phyloP scores from a whole-genome alignment of 2,329 filamentous ascomycete genomes.

The Seiridium unicorne region DNA sequence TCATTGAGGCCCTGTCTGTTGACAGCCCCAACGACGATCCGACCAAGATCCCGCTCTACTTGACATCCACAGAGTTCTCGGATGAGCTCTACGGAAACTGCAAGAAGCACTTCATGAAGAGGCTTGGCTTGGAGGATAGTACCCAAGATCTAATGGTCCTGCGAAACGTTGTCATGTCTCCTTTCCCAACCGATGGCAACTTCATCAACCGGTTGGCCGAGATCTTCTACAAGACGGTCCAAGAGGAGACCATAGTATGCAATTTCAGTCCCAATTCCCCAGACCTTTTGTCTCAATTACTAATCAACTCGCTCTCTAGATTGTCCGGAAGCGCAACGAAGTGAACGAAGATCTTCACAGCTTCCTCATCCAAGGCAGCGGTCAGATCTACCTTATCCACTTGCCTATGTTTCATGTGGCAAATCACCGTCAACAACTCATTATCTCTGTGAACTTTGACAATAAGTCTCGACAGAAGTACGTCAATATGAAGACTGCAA shows the following conservation, averaged over 20 bases:
- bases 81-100: conserved; percentile 39
- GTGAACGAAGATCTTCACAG: conserved; percentile 29
- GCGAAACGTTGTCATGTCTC: conserved; percentile 47
- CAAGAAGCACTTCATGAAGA: conserved; percentile 36
- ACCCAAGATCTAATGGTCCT: conserved; percentile 39
- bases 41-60: conserved; percentile 37
- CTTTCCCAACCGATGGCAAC: conserved; percentile 36
- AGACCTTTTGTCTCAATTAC: neutral
- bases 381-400: conserved; percentile 31
- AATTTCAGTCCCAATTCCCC: too few relatives aligned
- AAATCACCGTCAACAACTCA: conserved; percentile 37
- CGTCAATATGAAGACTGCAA: conserved; percentile 19
- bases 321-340: conserved; percentile 33
- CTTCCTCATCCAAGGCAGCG: conserved; percentile 36
- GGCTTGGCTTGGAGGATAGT: conserved; percentile 32
- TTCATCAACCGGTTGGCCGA: conserved; percentile 36
- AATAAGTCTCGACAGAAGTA: conserved; percentile 18
- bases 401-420: conserved; percentile 37
- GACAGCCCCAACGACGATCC: conserved; percentile 36
- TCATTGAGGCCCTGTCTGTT: conserved; percentile 40
- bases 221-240: conserved; percentile 28
- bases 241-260: conserved; percentile 22
- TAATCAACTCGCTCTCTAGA: conserved; percentile 9
- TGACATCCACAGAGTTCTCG: conserved; percentile 43
- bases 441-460: conserved; percentile 28